phyloP scores from a whole-genome alignment of 495 filamentous ascomycete species.

The Terfezia claveryi region DNA sequence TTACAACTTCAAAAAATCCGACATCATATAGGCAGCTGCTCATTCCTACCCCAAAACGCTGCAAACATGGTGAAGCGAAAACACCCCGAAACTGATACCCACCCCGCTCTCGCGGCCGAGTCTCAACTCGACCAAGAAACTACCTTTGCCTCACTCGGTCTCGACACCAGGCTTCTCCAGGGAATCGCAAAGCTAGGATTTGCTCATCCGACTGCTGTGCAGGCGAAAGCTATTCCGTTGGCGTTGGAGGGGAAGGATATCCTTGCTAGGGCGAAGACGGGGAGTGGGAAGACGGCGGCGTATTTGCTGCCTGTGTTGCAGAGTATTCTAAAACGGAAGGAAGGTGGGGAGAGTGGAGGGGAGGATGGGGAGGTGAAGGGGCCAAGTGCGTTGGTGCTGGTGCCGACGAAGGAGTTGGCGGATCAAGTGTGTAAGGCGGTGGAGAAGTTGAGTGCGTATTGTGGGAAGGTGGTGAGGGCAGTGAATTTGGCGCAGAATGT shows the following conservation, averaged over 20 bases:
- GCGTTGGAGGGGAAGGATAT: conserved; percentile 83
- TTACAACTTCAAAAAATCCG: not conserved
- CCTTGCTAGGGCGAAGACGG: conserved; percentile 71
- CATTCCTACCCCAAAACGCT: not conserved
- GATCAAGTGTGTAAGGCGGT: conserved; percentile 64
- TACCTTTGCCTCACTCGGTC: conserved; percentile 37
- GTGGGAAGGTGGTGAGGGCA: conserved; percentile 55
- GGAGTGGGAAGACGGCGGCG: conserved; percentile 90
- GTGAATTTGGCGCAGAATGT: conserved; percentile 76
- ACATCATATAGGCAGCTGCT: too few relatives aligned
- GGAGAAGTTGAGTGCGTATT: conserved; percentile 52
- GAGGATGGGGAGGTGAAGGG: conserved; percentile 1
- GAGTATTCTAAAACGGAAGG: conserved; percentile 53
- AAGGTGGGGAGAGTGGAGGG: conserved; percentile 16
- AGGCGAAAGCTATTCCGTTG: conserved; percentile 69
- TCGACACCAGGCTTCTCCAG: conserved; percentile 71
- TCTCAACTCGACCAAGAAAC: conserved; percentile 1
- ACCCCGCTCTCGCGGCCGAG: not conserved
- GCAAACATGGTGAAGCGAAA: conserved; percentile 12
- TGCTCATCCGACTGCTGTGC: conserved; percentile 61
- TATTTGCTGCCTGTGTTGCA: conserved; percentile 83
- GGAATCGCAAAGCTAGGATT: conserved; percentile 68
- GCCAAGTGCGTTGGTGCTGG: conserved; percentile 56
- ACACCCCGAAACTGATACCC: not conserved
- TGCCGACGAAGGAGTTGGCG: conserved; percentile 83